Base-by-base conservation (phyloP, 108 stramenopile genomes). In the Chaetoceros tenuissimus region DNA sequence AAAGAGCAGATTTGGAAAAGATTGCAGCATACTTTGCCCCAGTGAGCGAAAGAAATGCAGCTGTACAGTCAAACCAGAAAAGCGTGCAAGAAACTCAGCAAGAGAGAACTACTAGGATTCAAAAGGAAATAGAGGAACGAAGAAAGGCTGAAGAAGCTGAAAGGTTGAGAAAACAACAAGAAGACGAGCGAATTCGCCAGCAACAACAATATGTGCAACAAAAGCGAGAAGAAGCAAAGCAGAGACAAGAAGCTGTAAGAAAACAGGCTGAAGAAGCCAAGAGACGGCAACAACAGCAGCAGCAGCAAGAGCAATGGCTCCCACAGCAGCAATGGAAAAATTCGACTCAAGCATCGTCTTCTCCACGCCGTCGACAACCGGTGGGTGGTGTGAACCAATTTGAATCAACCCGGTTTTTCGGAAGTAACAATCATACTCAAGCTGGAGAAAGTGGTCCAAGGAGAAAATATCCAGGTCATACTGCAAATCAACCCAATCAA, bases 1-100 rank as follows among this genome's bases (percentile, higher is more conserved):
- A 92, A 66, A 69, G 90, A 26, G 50, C 63, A 17, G 82, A 92
- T 57, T 63, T 92, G 49, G 86, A 92, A 63, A 31, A 58, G 10
- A 81, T 81, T 44, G 83, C 75, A 2, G 67, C 70, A 2, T 24
- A 24, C 20, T 17, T 46, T 44, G 24, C 57, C 10, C 25, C 21
- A 20, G 45, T 17, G 7, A 58, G 22, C 7, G 49, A 16, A 43
- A 49, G 28, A 24, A 29, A n/a, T 60, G 31, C 20, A 20, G 24
- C 19, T 44, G 44, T 17, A 45, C 48, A 51, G 49, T 16, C 24
- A 48, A 43, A 51, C 3, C 26, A 50, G 45, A 53, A 55, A 61
- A 23, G 55, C 53, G 43, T 40, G 22, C 51, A 51, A 40, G 57
- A 57, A 23, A 57, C 51, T 40, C 57, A 67, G 46, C 31, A 60